phyloP scores from a whole-genome alignment of 352 stramenopile genomes.

The Blastocystis sp. region DNA sequence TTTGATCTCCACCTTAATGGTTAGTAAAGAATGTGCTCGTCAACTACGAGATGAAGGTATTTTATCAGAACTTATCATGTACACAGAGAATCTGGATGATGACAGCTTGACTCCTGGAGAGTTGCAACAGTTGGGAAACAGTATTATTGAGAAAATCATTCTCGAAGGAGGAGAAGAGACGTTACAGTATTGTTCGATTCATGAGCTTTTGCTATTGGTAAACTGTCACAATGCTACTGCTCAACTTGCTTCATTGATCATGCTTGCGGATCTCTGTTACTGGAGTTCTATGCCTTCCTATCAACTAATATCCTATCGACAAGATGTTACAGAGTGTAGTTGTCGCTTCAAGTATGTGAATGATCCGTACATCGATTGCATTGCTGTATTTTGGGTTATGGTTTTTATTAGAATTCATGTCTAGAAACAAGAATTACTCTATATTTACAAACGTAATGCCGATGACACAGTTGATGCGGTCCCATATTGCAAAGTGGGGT shows the following conservation, averaged over 20 bases:
- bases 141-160: conserved; percentile 27
- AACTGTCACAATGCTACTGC: background rate
- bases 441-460: background rate
- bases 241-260: background rate
- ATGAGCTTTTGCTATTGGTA: conserved; percentile 33
- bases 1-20: background rate
- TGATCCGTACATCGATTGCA: background rate
- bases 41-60: conserved; percentile 30
- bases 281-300: background rate
- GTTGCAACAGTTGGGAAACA: background rate
- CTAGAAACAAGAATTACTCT: background rate
- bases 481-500: conserved; percentile 9
- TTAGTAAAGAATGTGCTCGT: conserved; percentile 7
- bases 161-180: background rate
- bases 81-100: background rate
- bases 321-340: background rate
- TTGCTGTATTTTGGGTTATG: background rate
- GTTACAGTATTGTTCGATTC: conserved; percentile 13
- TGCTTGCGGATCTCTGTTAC: background rate
- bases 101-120: background rate
- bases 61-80: conserved; percentile 2
- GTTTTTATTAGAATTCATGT: background rate
- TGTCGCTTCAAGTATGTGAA: background rate
- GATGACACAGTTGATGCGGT: background rate
- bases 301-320: background rate